Conservation (phyloP, 805 yeast genomes). For the Candida ovalis region DNA sequence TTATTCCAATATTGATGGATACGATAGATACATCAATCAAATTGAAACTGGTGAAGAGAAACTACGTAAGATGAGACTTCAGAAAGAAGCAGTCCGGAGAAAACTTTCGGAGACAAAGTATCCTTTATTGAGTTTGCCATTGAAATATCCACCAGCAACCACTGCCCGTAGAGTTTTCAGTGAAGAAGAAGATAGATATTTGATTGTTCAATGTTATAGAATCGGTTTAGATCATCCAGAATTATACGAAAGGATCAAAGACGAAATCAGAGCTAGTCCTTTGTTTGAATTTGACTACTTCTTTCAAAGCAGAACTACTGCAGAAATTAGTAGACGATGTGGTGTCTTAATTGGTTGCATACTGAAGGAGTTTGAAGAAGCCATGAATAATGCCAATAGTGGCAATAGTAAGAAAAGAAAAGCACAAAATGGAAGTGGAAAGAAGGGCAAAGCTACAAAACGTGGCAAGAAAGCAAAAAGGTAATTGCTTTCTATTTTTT, state of each 20-base stretch:
- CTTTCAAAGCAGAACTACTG: constrained; percentile 71
- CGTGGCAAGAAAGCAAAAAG: not conserved
- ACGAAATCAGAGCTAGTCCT: constrained; percentile 68
- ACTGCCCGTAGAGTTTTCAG: constrained; percentile 65
- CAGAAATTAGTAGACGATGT: constrained; percentile 80
- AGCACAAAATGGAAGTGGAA: not conserved
- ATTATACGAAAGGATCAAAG: constrained; percentile 73
- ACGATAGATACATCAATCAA: constrained; percentile 74
- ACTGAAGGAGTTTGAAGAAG: constrained; percentile 58
- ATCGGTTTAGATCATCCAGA: constrained; percentile 79
- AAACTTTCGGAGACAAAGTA: constrained; percentile 61
- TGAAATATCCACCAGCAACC: constrained; percentile 61
- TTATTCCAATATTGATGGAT: constrained; percentile 78
- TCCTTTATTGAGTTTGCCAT: constrained; percentile 75
- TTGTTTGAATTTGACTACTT: constrained; percentile 86
- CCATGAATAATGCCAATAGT: not conserved
- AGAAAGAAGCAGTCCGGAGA: constrained; percentile 73
- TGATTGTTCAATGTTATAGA: constrained; percentile 73
- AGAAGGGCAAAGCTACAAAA: not conserved
- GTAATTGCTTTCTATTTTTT: not conserved
- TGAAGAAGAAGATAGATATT: constrained; percentile 87
- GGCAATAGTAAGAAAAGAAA: not conserved
- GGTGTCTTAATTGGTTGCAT: constrained; percentile 72
- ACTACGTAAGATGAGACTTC: constrained; percentile 57
- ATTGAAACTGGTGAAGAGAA: constrained; percentile 90